A percentile compares a stretch with the other conserved stretches of the same genome.
Evolutionary conservation across 129 eudicot species (phyloP).

Genomic region (Pseudognaphalium luteoalbum): DNA sequence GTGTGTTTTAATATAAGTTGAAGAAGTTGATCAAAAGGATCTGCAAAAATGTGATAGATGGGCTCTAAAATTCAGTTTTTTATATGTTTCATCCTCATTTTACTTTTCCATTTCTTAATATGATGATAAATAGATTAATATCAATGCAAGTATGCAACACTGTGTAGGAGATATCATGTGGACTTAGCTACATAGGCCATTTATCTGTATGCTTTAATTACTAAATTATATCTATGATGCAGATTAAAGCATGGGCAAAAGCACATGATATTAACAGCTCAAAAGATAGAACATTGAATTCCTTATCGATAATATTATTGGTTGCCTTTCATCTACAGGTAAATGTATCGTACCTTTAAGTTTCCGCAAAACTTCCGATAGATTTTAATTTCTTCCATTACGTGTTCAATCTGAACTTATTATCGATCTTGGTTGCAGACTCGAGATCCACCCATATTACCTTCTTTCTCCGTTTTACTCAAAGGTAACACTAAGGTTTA

Average conservation of each 20-base stretch:
- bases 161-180: background rate
- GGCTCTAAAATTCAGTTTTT: too few relatives aligned
- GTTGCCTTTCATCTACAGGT: slow-evolving; percentile 43
- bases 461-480: slow-evolving; percentile 31
- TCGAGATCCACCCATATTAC: slow-evolving; percentile 39
- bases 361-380: background rate
- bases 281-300: slow-evolving; percentile 42
- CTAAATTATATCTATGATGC: slow-evolving; percentile 31
- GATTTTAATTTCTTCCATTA: background rate
- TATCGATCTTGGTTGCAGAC: slow-evolving; percentile 34
- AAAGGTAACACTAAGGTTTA: slow-evolving; percentile 27
- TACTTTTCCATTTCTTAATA: too few relatives aligned
- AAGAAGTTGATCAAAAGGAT: too few relatives aligned
- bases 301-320: slow-evolving; percentile 35
- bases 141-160: too few relatives aligned
- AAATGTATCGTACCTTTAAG: background rate
- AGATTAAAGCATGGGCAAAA: slow-evolving; percentile 94
- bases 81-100: too few relatives aligned
- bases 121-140: background rate
- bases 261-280: slow-evolving; percentile 81
- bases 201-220: background rate
- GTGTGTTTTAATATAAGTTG: too few relatives aligned
- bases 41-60: too few relatives aligned
- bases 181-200: background rate
- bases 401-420: slow-evolving; percentile 13